Conservation (phyloP, 2,329 filamentous ascomycete species). For the Diaporthe batatas region DNA sequence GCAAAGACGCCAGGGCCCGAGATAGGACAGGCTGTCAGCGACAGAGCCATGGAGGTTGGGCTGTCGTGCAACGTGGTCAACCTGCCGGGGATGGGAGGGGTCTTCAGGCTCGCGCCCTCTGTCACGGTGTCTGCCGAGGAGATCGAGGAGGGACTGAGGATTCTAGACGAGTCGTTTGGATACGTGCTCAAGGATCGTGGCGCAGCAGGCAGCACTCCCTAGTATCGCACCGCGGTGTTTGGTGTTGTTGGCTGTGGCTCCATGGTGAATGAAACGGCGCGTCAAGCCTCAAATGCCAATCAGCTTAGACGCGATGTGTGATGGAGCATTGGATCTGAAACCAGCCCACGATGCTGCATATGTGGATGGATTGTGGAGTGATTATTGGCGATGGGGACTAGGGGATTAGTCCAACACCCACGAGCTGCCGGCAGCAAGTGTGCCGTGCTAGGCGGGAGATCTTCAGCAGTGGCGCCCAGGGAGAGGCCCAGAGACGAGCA, state of each 20-base stretch:
- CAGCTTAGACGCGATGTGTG: neutral
- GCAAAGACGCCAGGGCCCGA: conserved; percentile 59
- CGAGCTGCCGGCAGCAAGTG: conserved; percentile 14
- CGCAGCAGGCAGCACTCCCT: conserved; percentile 9
- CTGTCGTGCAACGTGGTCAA: conserved; percentile 64
- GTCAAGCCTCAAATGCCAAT: conserved; percentile 24
- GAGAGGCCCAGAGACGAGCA: neutral
- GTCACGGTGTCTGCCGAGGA: conserved; percentile 61
- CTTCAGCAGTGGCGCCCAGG: conserved; percentile 17
- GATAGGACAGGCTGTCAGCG: conserved; percentile 58
- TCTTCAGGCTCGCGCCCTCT: conserved; percentile 64
- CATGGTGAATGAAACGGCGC: conserved; percentile 7
- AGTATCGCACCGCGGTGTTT: no score
- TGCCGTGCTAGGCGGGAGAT: conserved; percentile 30
- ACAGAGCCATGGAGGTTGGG: conserved; percentile 59
- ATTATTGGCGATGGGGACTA: neutral
- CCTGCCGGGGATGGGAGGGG: conserved; percentile 61
- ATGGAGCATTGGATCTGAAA: conserved; percentile 28
- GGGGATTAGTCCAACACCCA: no score
- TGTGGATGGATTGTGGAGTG: conserved; percentile 5
- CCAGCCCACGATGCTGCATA: conserved; percentile 28
- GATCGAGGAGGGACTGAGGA: conserved; percentile 59
- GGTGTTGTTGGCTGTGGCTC: conserved; percentile 23
- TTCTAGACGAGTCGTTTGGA: conserved; percentile 64
- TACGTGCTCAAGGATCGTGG: conserved; percentile 45